Conservation (phyloP, 495 filamentous ascomycete species). For the Pyrenopolyporus hunteri region DNA sequence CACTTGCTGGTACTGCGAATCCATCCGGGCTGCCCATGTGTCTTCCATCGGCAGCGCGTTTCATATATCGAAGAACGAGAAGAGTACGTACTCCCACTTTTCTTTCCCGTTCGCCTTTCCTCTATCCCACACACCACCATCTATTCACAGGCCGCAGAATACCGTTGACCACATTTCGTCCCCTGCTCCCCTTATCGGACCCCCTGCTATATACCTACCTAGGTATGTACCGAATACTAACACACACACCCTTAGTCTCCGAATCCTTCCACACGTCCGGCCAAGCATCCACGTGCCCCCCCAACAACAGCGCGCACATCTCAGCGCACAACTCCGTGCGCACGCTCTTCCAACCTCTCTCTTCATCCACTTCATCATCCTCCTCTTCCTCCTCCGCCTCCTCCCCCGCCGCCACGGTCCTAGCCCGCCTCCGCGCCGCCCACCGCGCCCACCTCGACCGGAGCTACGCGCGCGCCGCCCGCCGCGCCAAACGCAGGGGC, state of each 20-base stretch:
- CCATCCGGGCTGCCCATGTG: slow-evolving; percentile 68
- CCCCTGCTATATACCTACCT: no score
- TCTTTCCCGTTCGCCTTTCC: slow-evolving; percentile 34
- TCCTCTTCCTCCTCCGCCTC: no score
- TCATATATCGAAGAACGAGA: slow-evolving; percentile 53
- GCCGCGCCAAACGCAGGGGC: slow-evolving; percentile 67
- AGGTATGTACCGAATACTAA: slow-evolving; percentile 4
- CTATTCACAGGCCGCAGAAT: not conserved
- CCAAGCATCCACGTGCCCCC: slow-evolving; percentile 58
- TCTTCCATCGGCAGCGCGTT: slow-evolving; percentile 51
- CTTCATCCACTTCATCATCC: no score
- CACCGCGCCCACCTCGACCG: slow-evolving; percentile 60
- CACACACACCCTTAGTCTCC: slow-evolving; percentile 48
- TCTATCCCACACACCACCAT: slow-evolving; percentile 22
- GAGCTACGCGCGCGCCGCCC: slow-evolving; percentile 66
- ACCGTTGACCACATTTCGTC: no score
- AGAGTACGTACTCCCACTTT: slow-evolving; percentile 36
- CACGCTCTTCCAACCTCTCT: no score
- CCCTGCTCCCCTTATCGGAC: no score
- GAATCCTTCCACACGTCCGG: slow-evolving; percentile 62
- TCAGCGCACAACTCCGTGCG: slow-evolving; percentile 68
- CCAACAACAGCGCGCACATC: slow-evolving; percentile 71
- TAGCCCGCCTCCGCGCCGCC: slow-evolving; percentile 54
- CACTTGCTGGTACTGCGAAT: slow-evolving; percentile 90
- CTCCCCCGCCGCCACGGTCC: no score